Base-by-base conservation (phyloP, 2,329 filamentous ascomycete species). In the Colletotrichum navitas region DNA sequence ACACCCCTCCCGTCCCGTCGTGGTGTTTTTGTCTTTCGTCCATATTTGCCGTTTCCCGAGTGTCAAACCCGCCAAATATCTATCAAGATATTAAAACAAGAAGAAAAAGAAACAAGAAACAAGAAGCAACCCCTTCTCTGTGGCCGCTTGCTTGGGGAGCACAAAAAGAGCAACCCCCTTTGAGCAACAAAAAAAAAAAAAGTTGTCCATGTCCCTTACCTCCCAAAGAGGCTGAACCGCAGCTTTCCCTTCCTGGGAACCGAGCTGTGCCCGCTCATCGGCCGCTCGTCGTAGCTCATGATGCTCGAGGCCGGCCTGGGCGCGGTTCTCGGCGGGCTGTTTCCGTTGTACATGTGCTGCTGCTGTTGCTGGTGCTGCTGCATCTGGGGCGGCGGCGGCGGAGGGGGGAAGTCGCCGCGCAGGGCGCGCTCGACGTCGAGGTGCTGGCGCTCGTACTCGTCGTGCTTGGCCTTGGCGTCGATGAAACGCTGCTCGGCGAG, bases 381-480 rank as follows among this genome's bases (percentile, higher is more conserved):
- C 16, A 62, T 10, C 32, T 34, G 34, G 1, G 34, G 34, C 34
- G 34, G 64, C 16, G 67, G 64, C 60, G 59, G 32, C 4, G 56
- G 58, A 32, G 63, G 39, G 4, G 39, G 29, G 2, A 80, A 74
- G n/a, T 84, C 83, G 0, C 83, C 83, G 0, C 82, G 76, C 74
- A 85, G 78, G 0, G 83, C 83, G 54, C 80, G 76, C 74, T 83
- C 81, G 59, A 85, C 83, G 47, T 85, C 81, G 16, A 74, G 72
- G 67, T 84, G 80, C 76, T 84, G 83, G 6, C 82, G 78, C 56
- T 77, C 77, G 70, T 85, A 85, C 66, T 85, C 82, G 69, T 85
- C 83, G 64, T 84, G 83, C 77, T 84, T 84, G 71, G 74, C 58
- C 76, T 84, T 84, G 64, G 83, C 82, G 32, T 84, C 83, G 43